Evolutionary conservation across 2,329 filamentous ascomycete genomes (phyloP).

Genomic region (Apiospora malaysiana): DNA sequence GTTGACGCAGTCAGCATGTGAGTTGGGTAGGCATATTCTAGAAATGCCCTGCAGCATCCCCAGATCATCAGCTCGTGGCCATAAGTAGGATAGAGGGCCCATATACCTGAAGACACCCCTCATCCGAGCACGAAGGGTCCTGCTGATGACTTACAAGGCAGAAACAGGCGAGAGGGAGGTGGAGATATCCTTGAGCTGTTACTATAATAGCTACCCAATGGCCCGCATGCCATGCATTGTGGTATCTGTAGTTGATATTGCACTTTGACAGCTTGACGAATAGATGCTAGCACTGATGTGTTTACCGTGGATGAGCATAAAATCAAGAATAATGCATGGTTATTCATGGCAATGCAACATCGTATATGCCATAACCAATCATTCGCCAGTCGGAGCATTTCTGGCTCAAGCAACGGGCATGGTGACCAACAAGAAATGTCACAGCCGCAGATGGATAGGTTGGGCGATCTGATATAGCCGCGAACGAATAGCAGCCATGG

Average conservation of each 20-base stretch:
- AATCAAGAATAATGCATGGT: background rate
- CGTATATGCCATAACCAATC: background rate
- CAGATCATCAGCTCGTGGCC: background rate
- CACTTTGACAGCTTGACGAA: background rate
- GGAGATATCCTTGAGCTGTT: background rate
- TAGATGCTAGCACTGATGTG: background rate
- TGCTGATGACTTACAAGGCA: background rate
- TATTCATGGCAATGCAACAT: background rate
- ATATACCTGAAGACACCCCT: background rate
- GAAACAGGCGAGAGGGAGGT: background rate
- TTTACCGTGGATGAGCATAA: background rate
- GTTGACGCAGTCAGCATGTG: background rate
- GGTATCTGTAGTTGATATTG: background rate
- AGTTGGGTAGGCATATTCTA: background rate
- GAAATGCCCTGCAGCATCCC: background rate
- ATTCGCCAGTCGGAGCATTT: background rate
- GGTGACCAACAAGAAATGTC: background rate
- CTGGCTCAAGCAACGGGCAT: background rate
- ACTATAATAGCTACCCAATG: background rate
- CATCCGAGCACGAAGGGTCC: background rate
- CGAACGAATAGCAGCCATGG: background rate
- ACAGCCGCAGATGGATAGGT: background rate
- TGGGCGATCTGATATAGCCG: background rate
- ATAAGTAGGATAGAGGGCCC: background rate
- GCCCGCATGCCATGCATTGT: background rate